Conservation (phyloP, 176 grass and related monocot species). For the Ensete ventricosum region DNA sequence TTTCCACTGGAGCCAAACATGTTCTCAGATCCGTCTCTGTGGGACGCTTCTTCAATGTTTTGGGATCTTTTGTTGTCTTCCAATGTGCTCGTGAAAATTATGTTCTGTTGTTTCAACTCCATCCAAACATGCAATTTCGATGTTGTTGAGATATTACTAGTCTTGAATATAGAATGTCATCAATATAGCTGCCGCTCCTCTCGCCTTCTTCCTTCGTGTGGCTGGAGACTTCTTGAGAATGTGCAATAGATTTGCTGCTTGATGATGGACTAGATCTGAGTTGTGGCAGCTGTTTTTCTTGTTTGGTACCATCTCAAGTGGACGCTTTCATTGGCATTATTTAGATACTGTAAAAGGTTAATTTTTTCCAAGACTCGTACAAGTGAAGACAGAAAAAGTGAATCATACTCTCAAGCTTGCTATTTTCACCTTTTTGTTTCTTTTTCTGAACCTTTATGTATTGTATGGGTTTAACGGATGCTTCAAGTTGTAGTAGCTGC, state of each 20-base stretch:
- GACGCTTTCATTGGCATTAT: not conserved
- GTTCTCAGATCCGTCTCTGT: not conserved
- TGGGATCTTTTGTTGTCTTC: not conserved
- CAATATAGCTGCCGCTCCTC: no score
- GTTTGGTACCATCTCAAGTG: not conserved
- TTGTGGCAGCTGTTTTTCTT: not conserved
- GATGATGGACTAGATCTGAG: not conserved
- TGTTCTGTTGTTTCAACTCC: not conserved
- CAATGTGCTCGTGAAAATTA: not conserved
- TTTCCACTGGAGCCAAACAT: not conserved
- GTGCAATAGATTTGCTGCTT: not conserved
- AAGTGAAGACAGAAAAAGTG: not conserved
- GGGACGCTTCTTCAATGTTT: not conserved
- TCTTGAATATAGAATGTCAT: no score
- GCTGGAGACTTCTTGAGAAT: not conserved
- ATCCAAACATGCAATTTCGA: not conserved
- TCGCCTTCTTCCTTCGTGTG: not conserved
- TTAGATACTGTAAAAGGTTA: not conserved
- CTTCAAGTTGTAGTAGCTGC: not conserved
- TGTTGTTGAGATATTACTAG: no score
- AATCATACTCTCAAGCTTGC: not conserved
- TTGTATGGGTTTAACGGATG: not conserved
- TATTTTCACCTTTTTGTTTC: not conserved
- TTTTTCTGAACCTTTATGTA: not conserved
- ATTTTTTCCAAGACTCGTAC: not conserved